Base-by-base conservation (phyloP, 1,284 basidiomycete genomes). In the Xerocomus amazonicus region DNA sequence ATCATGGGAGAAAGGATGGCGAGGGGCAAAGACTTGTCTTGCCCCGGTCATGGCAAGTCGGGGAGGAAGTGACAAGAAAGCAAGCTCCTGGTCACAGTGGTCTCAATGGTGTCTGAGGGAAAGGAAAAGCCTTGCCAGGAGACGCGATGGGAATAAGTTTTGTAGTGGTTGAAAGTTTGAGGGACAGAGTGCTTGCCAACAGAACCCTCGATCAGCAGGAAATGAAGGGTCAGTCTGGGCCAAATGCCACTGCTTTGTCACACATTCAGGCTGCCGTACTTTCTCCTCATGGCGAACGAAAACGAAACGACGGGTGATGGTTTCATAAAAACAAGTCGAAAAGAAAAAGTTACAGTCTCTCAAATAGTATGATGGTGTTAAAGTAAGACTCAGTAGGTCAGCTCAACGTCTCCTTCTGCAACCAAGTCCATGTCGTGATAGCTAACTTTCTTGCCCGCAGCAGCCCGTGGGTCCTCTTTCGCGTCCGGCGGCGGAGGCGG, bases 361-460 rank as follows among this genome's bases (percentile, higher is more conserved):
- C 56, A 43, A 39, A 56, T 66, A 69, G 53, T 53, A 47, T 41
- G 54, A 47, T 52, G n/a, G n/a, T n/a, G 43, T 38, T 64, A 67
- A 43, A 57, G 62, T 61, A 67, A 59, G 23, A 45, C 39, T 79
- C 73, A 88, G 67, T 88, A 88, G 59, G 76, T 81, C 72, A 89
- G 70, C 69, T 89, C 88, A 54, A 91, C 81, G 63, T 91, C 88
- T 19, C 89, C 88, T 77, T 91, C 88, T 31, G 88, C 88, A 56
- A 91, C 89, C 62, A 87, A 71, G 70, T 91, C 88, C 85, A 91
- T 90, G 67, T 91, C 89, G 63, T 91, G 85, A 62, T 91, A 91
- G 70, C 87, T 90, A 51, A 91, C 79, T 68, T 87, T 80, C 72
- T 80, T 83, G 26, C 89, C 88, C 33, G 84, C 84, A 35, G 84